Percentiles rank a stretch among this genome's conserved stretches.
Conservation (phyloP, 352 stramenopile species). For the Pythium phragmiticola region DNA sequence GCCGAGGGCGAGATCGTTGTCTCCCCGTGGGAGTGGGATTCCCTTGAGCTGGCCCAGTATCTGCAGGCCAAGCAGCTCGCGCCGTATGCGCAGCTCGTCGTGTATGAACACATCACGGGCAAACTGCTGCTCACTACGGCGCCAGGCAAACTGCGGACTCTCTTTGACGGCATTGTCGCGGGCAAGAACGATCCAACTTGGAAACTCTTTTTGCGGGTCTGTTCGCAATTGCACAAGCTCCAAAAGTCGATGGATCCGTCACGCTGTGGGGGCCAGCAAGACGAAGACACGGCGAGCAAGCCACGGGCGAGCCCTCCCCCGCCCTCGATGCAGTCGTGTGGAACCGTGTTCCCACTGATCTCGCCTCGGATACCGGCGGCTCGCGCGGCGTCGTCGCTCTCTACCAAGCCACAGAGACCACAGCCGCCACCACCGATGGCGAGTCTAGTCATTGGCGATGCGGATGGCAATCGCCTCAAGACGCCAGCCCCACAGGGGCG, state of each 20-base stretch:
- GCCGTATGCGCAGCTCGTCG: constrained; percentile 46
- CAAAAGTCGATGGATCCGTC: constrained; percentile 26
- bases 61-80: constrained; percentile 47
- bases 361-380: constrained; percentile 24
- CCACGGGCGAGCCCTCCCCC: background rate
- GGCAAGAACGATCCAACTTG: constrained; percentile 40
- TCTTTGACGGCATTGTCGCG: constrained; percentile 36
- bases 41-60: constrained; percentile 59
- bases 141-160: constrained; percentile 36
- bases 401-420: constrained; percentile 3
- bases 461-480: constrained; percentile 2
- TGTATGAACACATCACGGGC: constrained; percentile 63
- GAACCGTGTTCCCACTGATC: constrained; percentile 30
- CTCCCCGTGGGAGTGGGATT: constrained; percentile 49
- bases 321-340: constrained; percentile 5
- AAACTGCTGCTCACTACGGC: constrained; percentile 54
- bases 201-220: constrained; percentile 46
- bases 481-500: background rate
- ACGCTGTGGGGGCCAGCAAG: background rate
- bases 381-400: constrained; percentile 10
- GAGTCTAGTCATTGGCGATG: constrained; percentile 11
- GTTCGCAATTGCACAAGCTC: constrained; percentile 42
- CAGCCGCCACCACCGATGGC: background rate
- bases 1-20: constrained; percentile 18
- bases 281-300: background rate